phyloP scores from a whole-genome alignment of 345 rosid genomes.

The Eucalyptus camaldulensis region DNA sequence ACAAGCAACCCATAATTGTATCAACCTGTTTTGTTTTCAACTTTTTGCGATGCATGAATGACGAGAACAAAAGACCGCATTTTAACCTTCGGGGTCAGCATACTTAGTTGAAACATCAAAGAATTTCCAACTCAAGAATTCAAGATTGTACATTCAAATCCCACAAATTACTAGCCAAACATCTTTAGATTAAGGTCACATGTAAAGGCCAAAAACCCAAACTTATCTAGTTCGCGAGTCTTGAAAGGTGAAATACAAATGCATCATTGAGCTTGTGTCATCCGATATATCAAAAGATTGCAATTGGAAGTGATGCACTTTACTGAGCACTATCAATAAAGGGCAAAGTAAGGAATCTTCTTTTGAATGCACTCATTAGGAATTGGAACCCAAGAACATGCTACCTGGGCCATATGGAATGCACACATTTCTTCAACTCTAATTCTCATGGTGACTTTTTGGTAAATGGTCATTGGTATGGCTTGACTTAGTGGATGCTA shows the following conservation, averaged over 20 bases:
- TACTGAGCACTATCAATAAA: not conserved
- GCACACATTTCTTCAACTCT: not conserved
- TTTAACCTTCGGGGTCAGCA: not conserved
- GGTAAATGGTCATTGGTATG: not conserved
- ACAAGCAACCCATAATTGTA: not conserved
- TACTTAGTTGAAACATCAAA: not conserved
- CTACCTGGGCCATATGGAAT: not conserved
- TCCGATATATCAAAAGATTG: too few species aligned
- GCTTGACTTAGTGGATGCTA: not conserved
- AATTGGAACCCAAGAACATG: not conserved
- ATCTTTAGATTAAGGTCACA: not conserved
- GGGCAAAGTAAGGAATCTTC: not conserved
- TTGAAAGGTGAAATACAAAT: not conserved
- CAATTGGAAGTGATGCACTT: not conserved
- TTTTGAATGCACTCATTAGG: not conserved
- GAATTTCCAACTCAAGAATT: not conserved
- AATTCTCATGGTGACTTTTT: not conserved
- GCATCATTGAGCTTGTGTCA: not conserved
- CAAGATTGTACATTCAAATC: not conserved
- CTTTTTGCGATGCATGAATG: not conserved
- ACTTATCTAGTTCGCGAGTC: not conserved
- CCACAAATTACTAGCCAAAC: not conserved
- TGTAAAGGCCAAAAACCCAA: not conserved
- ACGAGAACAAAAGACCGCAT: not conserved
- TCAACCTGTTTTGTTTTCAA: not conserved